Conservation (phyloP, 78 protist genomes). For the Creolimax fragrantissima region DNA sequence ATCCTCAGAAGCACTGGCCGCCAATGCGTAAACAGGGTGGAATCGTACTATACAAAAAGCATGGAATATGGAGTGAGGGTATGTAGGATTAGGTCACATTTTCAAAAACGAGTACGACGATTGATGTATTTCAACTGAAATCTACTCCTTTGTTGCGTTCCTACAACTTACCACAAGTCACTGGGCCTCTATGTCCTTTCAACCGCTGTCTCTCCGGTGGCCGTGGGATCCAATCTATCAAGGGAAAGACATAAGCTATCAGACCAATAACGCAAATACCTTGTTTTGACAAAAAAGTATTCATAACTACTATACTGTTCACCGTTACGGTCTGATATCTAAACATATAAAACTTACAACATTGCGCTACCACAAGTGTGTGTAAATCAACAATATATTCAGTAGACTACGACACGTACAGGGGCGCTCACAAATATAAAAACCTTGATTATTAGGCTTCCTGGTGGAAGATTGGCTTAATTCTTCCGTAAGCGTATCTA, state of each 20-base stretch:
- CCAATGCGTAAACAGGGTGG: conserved; percentile 47
- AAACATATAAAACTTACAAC: neutral
- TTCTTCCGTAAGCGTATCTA: conserved; percentile 51
- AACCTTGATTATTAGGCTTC: neutral
- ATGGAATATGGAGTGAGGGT: neutral
- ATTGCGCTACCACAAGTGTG: too few relatives aligned
- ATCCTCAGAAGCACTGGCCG: conserved; percentile 67
- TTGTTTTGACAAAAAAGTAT: too few relatives aligned
- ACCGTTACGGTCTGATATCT: too few relatives aligned
- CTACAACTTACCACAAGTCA: conserved; percentile 26
- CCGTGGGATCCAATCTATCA: conserved; percentile 59
- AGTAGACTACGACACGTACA: neutral
- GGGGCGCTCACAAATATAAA: neutral
- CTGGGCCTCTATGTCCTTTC: conserved; percentile 57
- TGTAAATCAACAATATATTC: too few relatives aligned
- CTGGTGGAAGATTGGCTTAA: neutral
- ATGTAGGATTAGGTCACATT: neutral
- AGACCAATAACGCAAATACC: too few relatives aligned
- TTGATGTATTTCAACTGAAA: neutral
- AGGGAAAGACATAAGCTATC: too few relatives aligned
- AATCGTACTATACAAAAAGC: conserved; percentile 34
- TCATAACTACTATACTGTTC: too few relatives aligned
- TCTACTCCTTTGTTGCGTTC: too few relatives aligned
- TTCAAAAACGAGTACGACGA: neutral
- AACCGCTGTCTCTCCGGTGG: conserved; percentile 55